These are phyloP conservation scores for Neurospora intermedia DNA, from an alignment of 495 filamentous ascomycete species.

Conservation along the genomic window DNA sequence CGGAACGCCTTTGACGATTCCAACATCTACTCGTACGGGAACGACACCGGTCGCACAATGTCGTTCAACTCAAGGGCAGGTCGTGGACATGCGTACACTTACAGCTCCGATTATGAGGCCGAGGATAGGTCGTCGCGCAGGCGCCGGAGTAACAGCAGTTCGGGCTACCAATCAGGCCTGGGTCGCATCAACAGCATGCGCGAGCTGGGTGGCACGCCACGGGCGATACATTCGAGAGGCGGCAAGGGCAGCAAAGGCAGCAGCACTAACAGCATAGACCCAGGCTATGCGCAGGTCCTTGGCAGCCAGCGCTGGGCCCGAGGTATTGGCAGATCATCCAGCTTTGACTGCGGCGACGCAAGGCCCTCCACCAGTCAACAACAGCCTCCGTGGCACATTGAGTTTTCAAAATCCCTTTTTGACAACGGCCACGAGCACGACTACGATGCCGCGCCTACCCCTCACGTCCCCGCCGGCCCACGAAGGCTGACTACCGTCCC, in stretches of 20 bases:
- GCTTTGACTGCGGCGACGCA: slow-evolving; percentile 58
- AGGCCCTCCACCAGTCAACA: slow-evolving; percentile 17
- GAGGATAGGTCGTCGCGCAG: slow-evolving; percentile 56
- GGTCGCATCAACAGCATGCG: slow-evolving; percentile 54
- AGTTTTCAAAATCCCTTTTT: slow-evolving; percentile 34
- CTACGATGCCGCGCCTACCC: slow-evolving; percentile 80
- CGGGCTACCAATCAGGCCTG: slow-evolving; percentile 52
- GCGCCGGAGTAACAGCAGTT: slow-evolving; percentile 74
- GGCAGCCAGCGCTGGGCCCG: slow-evolving; percentile 47
- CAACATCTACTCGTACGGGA: slow-evolving; percentile 12
- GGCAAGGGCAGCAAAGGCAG: slow-evolving; percentile 65
- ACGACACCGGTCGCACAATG: slow-evolving; percentile 24
- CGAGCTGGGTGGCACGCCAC: slow-evolving; percentile 27
- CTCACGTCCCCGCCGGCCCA: slow-evolving; percentile 75
- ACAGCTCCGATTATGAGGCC: slow-evolving; percentile 58
- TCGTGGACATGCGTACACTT: slow-evolving; percentile 60
- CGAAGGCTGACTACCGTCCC: slow-evolving; percentile 37
- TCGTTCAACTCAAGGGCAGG: slow-evolving; percentile 25
- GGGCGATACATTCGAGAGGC: slow-evolving; percentile 34
- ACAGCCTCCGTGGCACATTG: slow-evolving; percentile 30
- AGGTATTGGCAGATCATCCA: slow-evolving; percentile 55
- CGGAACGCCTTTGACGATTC: slow-evolving; percentile 20
- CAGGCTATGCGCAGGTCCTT: slow-evolving; percentile 44
- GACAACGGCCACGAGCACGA: slow-evolving; percentile 31
- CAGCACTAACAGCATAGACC: slow-evolving; percentile 57